Evolutionary conservation across 2,329 filamentous ascomycete species (phyloP).

Genomic region (Plectosphaerella cucumerina): DNA sequence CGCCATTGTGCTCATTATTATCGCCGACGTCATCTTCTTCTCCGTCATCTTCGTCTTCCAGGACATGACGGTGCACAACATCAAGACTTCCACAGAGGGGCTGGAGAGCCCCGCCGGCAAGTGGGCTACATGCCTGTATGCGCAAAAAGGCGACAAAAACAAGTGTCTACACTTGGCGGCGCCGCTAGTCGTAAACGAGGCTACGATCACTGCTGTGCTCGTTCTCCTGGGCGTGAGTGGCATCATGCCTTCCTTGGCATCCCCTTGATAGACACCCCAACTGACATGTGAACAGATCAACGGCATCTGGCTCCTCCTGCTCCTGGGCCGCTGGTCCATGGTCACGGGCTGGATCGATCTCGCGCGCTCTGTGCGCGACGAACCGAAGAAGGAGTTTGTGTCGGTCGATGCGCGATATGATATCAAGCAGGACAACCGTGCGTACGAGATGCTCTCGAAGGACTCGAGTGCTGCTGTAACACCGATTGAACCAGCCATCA

Average conservation of each 20-base stretch:
- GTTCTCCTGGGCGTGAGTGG: constrained; percentile 71
- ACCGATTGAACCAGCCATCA: constrained; percentile 38
- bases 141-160: constrained; percentile 54
- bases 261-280: background rate
- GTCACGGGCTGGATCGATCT: constrained; percentile 76
- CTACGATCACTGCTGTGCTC: constrained; percentile 75
- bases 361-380: constrained; percentile 40
- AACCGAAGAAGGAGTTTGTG: constrained; percentile 73
- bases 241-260: background rate
- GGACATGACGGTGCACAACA: constrained; percentile 63
- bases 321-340: constrained; percentile 83
- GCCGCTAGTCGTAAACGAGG: constrained; percentile 65
- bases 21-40: constrained; percentile 91
- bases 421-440: constrained; percentile 58
- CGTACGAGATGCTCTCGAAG: constrained; percentile 76
- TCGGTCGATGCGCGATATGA: constrained; percentile 72
- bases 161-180: constrained; percentile 60
- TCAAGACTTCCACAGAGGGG: constrained; percentile 37
- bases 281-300: constrained; percentile 53
- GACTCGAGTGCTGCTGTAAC: constrained; percentile 52
- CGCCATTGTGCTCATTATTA: constrained; percentile 81
- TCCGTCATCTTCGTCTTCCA: constrained; percentile 86
- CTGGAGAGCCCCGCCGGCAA: constrained; percentile 14
- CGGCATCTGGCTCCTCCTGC: constrained; percentile 77
- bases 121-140: constrained; percentile 72